A percentile compares a stretch with the other conserved stretches of the same genome.
Conservation (phyloP, 345 rosid species). For the Salix brachista region DNA sequence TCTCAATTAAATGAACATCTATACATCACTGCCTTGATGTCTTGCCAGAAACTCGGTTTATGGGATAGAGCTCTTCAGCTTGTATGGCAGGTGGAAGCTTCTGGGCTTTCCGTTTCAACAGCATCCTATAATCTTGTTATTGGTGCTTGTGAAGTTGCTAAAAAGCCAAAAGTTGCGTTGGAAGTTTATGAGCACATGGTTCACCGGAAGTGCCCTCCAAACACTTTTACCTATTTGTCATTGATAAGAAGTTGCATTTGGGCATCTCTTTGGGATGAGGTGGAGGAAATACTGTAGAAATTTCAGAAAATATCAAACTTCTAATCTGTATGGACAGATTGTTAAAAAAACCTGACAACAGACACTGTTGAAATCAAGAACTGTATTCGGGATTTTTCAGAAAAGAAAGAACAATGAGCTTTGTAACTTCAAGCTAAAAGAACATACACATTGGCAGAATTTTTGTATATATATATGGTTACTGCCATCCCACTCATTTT, state of each 20-base stretch:
- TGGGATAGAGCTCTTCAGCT: slow-evolving; percentile 81
- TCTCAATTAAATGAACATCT: slow-evolving; percentile 45
- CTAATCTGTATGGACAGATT: too few species aligned
- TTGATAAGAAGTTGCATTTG: slow-evolving; percentile 65
- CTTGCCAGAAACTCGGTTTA: slow-evolving; percentile 68
- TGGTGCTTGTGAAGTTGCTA: slow-evolving; percentile 62
- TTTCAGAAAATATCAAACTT: too few species aligned
- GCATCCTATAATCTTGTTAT: slow-evolving; percentile 64
- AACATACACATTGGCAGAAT: too few species aligned
- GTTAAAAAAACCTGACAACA: too few species aligned
- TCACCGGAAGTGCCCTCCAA: slow-evolving; percentile 44
- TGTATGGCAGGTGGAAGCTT: slow-evolving; percentile 67
- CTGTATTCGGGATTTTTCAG: too few species aligned
- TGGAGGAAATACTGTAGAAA: slow-evolving; percentile 59
- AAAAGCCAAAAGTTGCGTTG: slow-evolving; percentile 61
- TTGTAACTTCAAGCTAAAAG: too few species aligned
- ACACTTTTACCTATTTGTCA: slow-evolving; percentile 64
- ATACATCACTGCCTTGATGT: slow-evolving; percentile 57
- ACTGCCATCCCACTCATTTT: too few species aligned
- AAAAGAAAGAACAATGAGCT: too few species aligned
- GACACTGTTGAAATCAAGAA: too few species aligned
- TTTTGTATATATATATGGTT: too few species aligned
- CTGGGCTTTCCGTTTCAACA: slow-evolving; percentile 43
- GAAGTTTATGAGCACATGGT: slow-evolving; percentile 73
- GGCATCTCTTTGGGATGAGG: slow-evolving; percentile 79